phyloP scores from a whole-genome alignment of 2,329 filamentous ascomycete species.

The Exophiala phaeomuriformis region DNA sequence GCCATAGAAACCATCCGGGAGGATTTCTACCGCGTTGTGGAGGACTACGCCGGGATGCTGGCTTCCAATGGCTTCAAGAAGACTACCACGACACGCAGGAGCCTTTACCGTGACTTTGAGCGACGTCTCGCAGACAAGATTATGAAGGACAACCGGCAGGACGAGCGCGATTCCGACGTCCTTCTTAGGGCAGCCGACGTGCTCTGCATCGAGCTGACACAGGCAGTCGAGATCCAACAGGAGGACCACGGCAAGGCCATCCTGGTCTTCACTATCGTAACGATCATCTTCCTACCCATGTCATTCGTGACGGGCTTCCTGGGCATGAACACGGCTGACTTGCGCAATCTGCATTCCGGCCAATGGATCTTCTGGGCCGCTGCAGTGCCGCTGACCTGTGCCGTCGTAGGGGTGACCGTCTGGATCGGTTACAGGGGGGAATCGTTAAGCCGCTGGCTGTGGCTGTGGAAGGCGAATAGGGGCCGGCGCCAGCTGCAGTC shows the following conservation, averaged over 20 bases:
- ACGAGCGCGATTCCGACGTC: too few relatives aligned
- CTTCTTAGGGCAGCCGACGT: neutral
- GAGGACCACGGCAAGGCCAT: constrained; percentile 30
- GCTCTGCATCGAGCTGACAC: neutral
- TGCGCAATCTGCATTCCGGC: neutral
- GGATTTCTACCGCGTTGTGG: neutral
- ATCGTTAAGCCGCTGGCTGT: neutral
- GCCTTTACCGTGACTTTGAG: neutral
- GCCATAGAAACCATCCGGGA: neutral
- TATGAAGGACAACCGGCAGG: neutral
- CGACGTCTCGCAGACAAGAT: neutral
- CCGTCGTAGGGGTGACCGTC: neutral
- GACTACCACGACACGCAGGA: neutral
- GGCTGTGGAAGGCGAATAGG: neutral
- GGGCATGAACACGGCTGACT: constrained; percentile 29
- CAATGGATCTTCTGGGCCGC: constrained; percentile 7
- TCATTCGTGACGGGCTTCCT: constrained; percentile 31
- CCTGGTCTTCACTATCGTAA: constrained; percentile 31
- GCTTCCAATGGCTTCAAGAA: neutral
- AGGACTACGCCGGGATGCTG: neutral
- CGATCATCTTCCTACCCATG: constrained; percentile 31
- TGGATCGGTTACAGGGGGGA: neutral
- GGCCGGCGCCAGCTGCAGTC: neutral
- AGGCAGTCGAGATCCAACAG: constrained; percentile 20
- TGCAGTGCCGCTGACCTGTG: constrained; percentile 5